Evolutionary conservation across 768 basidiomycete species (phyloP), one percentile per base, ranked within the genome.

Genomic region (Clathrus columnatus): DNA sequence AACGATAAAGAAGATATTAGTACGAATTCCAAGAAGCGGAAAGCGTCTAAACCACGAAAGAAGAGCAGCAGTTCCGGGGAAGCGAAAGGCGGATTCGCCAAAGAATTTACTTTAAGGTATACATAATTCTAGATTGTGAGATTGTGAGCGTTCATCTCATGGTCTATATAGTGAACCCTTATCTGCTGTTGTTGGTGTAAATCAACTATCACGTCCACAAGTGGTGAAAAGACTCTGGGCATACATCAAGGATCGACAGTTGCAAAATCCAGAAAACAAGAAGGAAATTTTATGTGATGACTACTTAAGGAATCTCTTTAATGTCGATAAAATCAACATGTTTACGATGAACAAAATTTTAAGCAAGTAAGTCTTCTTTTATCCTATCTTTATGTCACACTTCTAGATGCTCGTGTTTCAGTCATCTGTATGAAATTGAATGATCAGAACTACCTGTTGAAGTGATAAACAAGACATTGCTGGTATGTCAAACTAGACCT

Each of bases 291-390:
- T 91, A 1, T 94, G 92, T 64, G 92, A 97, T 67, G 72, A 76
- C 17, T 73, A 68, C 17, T 65, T 96, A 61, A 78, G 76, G 63
- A 80, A 83, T 5, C 79, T 95, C 20, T 95, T 97, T 67, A 79
- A 78, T 55, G 77, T 80, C 11, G 87, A 91, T 60, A 62, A 64
- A 58, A 81, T 96, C 55, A 83, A 90, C 69, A 94, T 94, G 91
- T 94, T 95, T 72, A 82, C 76, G 61, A 95, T 95, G 92, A 95
- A 94, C 76, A 91, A 94, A 69, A 77, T 85, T 24, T 72, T 95
- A 55, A 86, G 87, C 65, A 74, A 84, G 86, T 91, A 54, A 57
- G 80, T 72, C 29, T 28, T 16, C 10, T 8, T 29, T 43, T 36
- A 8, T 48, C 24, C 28, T 24, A 24, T 20, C 4, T 26, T 24